Evolutionary conservation across 768 basidiomycete species (phyloP).

Genomic region (Scleroderma citrinum): DNA sequence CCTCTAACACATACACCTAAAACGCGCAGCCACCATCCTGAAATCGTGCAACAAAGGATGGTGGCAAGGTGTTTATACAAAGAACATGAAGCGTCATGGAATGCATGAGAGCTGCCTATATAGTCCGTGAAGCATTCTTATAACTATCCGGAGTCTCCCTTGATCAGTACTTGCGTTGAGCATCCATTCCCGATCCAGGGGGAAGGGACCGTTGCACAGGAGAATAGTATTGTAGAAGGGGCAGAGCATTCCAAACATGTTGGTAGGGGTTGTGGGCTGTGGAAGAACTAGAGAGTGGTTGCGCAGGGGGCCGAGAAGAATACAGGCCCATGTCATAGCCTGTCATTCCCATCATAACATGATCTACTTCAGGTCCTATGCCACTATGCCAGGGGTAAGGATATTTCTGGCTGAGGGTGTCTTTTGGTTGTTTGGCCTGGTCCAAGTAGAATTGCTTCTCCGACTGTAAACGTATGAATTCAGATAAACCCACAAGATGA

Average conservation of each 20-base stretch:
- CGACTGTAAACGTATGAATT: constrained; percentile 33
- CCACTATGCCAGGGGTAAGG: too few relatives aligned
- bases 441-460: constrained; percentile 88
- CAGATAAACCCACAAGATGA: neutral
- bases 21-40: too few relatives aligned
- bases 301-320: constrained; percentile 25
- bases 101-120: neutral
- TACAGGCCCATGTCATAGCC: constrained; percentile 17
- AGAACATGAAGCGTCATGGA: neutral
- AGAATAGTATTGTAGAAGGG: constrained; percentile 22
- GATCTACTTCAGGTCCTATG: too few relatives aligned
- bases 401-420: constrained; percentile 78
- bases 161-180: constrained; percentile 10
- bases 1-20: too few relatives aligned
- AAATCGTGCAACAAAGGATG: too few relatives aligned
- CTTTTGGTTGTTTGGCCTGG: constrained; percentile 81
- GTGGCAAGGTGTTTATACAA: neutral
- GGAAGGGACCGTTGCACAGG: constrained; percentile 21
- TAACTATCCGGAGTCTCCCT: neutral
- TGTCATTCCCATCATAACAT: too few relatives aligned
- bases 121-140: neutral
- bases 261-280: constrained; percentile 18
- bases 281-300: constrained; percentile 14
- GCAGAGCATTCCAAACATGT: constrained; percentile 18
- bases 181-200: constrained; percentile 18